These are phyloP conservation scores for Neophaeococcomyces mojaviensis DNA, from an alignment of 2,329 filamentous ascomycete species.

Conservation along the genomic window DNA sequence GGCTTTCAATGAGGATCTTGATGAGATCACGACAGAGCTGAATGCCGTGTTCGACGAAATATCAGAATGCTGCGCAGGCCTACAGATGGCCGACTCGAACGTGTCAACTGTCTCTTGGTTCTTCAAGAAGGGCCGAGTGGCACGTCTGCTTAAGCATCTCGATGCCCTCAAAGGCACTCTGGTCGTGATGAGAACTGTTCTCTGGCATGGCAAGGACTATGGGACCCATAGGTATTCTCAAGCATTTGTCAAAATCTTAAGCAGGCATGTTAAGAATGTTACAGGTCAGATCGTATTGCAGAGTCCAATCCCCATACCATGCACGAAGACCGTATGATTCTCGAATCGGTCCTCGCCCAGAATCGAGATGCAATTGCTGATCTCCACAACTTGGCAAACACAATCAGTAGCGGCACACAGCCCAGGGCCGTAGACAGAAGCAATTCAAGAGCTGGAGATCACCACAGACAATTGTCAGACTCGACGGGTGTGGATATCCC, in stretches of 20 bases:
- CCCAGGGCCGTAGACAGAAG: slow-evolving; percentile 4
- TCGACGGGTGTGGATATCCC: slow-evolving; percentile 18
- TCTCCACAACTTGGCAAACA: slow-evolving; percentile 13
- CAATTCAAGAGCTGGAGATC: slow-evolving; percentile 15
- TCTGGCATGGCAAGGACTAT: slow-evolving; percentile 23
- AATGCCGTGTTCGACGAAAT: slow-evolving; percentile 21
- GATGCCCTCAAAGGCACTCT: slow-evolving; percentile 22
- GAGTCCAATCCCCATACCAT: slow-evolving; percentile 19
- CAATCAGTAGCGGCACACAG: slow-evolving; percentile 10
- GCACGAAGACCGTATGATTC: slow-evolving; percentile 20
- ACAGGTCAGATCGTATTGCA: slow-evolving; percentile 12
- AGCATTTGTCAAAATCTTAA: not conserved
- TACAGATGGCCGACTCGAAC: slow-evolving; percentile 18
- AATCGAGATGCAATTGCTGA: slow-evolving; percentile 19
- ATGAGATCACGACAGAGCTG: slow-evolving; percentile 18
- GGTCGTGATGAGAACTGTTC: slow-evolving; percentile 23
- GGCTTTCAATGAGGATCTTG: slow-evolving; percentile 20
- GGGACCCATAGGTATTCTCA: slow-evolving; percentile 18
- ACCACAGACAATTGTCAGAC: slow-evolving; percentile 18
- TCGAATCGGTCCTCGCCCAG: slow-evolving; percentile 19
- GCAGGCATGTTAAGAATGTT: not conserved
- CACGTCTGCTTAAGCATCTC: slow-evolving; percentile 21
- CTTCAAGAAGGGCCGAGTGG: slow-evolving; percentile 19
- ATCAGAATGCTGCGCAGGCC: slow-evolving; percentile 18
- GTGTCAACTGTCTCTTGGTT: slow-evolving; percentile 17